These are phyloP conservation scores for Globisporangium cylindrosporum DNA, from an alignment of 352 stramenopile genomes.

Conservation along the genomic window DNA sequence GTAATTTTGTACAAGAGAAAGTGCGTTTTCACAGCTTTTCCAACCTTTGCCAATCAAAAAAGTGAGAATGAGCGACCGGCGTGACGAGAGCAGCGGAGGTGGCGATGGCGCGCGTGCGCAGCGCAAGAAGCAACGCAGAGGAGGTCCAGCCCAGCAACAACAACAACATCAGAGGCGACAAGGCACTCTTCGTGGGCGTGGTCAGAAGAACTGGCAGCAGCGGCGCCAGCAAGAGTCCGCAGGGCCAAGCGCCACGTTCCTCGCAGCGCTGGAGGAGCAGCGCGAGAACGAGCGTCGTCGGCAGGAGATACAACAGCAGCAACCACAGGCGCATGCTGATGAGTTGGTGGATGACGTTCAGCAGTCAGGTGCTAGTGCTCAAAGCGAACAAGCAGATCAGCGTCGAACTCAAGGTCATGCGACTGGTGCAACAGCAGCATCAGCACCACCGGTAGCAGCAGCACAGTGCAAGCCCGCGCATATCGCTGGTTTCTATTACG, in stretches of 20 bases:
- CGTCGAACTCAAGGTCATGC: not conserved
- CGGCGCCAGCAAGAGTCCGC: not conserved
- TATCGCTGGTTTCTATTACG: constrained; percentile 61
- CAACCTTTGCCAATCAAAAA: not conserved
- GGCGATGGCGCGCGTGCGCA: not conserved
- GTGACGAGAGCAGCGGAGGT: not conserved
- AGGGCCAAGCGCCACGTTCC: constrained; percentile 36
- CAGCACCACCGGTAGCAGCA: not conserved
- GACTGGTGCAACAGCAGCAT: not conserved
- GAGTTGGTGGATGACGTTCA: not conserved
- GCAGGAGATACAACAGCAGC: constrained; percentile 6
- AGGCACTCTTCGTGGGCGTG: not conserved
- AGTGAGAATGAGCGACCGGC: not conserved
- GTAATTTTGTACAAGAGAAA: not conserved
- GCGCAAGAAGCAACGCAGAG: constrained; percentile 8
- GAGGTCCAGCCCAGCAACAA: not conserved
- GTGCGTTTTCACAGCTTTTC: not conserved
- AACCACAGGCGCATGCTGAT: no score
- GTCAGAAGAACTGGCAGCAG: not conserved
- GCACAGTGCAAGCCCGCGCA: constrained; percentile 12
- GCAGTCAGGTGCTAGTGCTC: not conserved
- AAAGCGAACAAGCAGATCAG: not conserved
- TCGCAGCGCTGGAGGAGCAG: constrained; percentile 59
- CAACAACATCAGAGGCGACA: not conserved
- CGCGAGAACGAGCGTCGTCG: constrained; percentile 36